Base-by-base conservation (phyloP, 2,329 filamentous ascomycete genomes). In the Fusarium sacchari region DNA sequence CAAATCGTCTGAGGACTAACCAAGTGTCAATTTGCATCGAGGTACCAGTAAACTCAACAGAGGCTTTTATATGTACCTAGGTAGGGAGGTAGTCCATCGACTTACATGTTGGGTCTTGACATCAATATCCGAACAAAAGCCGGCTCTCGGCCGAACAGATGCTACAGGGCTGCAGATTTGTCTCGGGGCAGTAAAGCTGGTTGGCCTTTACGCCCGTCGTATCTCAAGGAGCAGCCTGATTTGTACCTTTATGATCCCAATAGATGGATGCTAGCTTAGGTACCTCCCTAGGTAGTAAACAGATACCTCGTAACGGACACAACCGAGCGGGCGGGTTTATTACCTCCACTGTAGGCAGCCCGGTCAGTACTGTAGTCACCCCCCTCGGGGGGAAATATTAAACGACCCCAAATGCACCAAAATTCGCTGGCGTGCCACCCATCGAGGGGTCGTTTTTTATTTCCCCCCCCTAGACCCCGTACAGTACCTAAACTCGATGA, bases 101-200 rank as follows among this genome's bases (percentile, higher is more conserved):
- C 30, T 61, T 58, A 36, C 28, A 42, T 58, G 36, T 42, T 42
- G 32, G n/a, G n/a, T 28, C 55, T 37, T 7, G 17, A 36, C 59
- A 37, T 55, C 58, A 64, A 52, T 57, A 44, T 36, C 40, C 50
- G 52, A 36, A 24, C 36, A 65, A 69, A 59, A 61, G 37, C 74
- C 68, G 69, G 46, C 22, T 61, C 73, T 76, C 65, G 73, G 73
- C 73, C 71, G 73, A 74, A 60, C 58, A 20, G 36, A 42, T 37
- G 44, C 20, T 57, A 42, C 67, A 65, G 59, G 70, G 60, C 71
- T 73, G 70, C 60, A 73, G 64, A 39, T 68, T 34, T 57, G 39
- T 52, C 42, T 58, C 34, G 20, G 40, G 40, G 36, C 36, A 50
- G 26, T 43, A 47, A 61, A 42, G 40, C 43, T 61, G 37, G 43